Conservation (phyloP, 2,329 filamentous ascomycete genomes). For the Trichocomaceae sp. region DNA sequence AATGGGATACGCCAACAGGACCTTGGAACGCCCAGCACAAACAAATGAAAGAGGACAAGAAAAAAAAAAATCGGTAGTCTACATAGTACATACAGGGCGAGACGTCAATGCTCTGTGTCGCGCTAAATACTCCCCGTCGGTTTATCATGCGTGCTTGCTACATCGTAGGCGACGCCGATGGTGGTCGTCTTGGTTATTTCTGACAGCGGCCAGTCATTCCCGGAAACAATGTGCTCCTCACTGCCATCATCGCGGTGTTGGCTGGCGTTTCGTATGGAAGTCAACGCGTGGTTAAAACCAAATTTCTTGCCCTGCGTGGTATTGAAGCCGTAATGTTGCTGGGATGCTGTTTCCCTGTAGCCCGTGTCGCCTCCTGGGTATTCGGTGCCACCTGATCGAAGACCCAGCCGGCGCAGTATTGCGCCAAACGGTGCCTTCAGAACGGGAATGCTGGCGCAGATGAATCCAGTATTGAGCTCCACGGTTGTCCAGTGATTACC, state of each 20-base stretch:
- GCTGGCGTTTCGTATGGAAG: not conserved
- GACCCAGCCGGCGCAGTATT: not conserved
- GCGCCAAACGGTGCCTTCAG: not conserved
- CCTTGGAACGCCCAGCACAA: too few relatives aligned
- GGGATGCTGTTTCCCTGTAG: not conserved
- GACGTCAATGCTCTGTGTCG: too few relatives aligned
- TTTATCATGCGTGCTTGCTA: too few relatives aligned
- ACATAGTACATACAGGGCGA: too few relatives aligned
- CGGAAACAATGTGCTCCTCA: not conserved
- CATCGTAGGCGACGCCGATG: too few relatives aligned
- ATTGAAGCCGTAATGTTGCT: not conserved
- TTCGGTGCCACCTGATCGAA: not conserved
- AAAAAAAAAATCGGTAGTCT: too few relatives aligned
- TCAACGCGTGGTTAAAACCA: not conserved
- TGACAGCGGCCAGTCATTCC: not conserved
- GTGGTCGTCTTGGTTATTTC: not conserved
- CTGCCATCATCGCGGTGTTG: not conserved
- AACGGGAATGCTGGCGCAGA: not conserved
- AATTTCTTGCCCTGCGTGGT: not conserved
- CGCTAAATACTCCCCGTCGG: too few relatives aligned
- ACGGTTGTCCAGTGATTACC: constrained; percentile 1
- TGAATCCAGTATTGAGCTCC: not conserved
- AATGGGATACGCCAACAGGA: too few relatives aligned
- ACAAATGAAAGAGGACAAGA: too few relatives aligned
- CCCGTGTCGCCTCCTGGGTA: not conserved